Evolutionary conservation across 1,139 yeast species (phyloP).

Genomic region (Sugiyamaella sp.): DNA sequence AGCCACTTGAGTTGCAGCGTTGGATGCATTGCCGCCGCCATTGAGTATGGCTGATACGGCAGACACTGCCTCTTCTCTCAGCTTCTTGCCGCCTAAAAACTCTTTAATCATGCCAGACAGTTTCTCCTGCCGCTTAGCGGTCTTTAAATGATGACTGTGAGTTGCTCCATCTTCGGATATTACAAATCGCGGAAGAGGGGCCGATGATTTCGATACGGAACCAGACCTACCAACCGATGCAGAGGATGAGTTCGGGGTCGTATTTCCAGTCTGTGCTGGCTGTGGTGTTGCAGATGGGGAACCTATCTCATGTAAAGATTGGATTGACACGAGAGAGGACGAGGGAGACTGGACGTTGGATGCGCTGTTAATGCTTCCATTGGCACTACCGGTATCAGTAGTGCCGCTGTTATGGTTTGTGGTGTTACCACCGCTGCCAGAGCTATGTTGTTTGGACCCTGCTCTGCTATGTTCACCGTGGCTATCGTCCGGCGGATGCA

Average conservation of each 20-base stretch:
- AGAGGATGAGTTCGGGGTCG: conserved; percentile 16
- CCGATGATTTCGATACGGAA: conserved; percentile 11
- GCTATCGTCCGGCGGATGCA: not conserved
- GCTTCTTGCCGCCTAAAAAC: conserved; percentile 54
- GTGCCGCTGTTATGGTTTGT: not conserved
- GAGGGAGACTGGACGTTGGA: conserved; percentile 7
- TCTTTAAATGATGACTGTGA: conserved; percentile 74
- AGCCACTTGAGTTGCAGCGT: conserved; percentile 21
- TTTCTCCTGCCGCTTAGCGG: conserved; percentile 82
- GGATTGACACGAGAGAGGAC: conserved; percentile 17
- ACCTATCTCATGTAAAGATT: conserved; percentile 15
- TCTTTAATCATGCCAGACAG: conserved; percentile 79
- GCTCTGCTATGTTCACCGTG: not conserved
- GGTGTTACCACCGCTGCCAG: not conserved
- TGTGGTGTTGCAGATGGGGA: conserved; percentile 15
- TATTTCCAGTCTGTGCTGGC: conserved; percentile 10
- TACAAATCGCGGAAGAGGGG: conserved; percentile 24
- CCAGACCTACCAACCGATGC: conserved; percentile 15
- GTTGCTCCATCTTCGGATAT: conserved; percentile 31
- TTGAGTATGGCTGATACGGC: conserved; percentile 25
- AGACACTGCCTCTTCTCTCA: conserved; percentile 30
- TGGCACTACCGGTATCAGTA: not conserved
- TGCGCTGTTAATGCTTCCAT: not conserved
- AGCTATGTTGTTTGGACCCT: not conserved
- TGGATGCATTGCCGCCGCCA: conserved; percentile 19